A percentile compares a stretch with the other conserved stretches of the same genome.
Conservation (phyloP, 495 filamentous ascomycete genomes). For the Neurospora cerealis region DNA sequence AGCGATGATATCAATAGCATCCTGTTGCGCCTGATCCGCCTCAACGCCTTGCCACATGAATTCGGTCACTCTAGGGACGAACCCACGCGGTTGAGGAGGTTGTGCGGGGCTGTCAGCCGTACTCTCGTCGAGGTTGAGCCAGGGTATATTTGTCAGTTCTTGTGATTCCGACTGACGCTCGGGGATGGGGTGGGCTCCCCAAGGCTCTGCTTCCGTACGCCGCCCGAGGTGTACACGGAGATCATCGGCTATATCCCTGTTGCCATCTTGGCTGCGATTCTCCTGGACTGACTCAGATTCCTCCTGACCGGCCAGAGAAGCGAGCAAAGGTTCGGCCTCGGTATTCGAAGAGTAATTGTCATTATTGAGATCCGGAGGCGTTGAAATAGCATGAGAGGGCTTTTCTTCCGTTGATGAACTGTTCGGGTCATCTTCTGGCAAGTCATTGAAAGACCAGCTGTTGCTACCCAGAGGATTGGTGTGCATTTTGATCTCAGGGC, state of each 20-base stretch:
- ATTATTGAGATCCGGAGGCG: not conserved
- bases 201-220: not conserved
- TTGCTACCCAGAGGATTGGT: conserved; percentile 38
- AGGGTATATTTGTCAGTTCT: not conserved
- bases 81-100: conserved; percentile 15
- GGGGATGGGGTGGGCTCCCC: not conserved
- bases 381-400: not conserved
- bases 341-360: not conserved
- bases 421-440: conserved; percentile 9
- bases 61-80: conserved; percentile 32
- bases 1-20: conserved; percentile 9
- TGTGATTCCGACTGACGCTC: not conserved
- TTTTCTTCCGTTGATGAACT: not conserved
- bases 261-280: not conserved
- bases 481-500: conserved; percentile 22
- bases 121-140: not conserved
- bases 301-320: not conserved
- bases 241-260: not conserved
- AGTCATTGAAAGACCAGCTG: conserved; percentile 36
- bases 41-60: conserved; percentile 38
- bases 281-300: not conserved
- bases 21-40: conserved; percentile 25
- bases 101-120: not conserved
- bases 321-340: not conserved
- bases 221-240: not conserved